Evolutionary conservation across 177 flowering plant species (phyloP).

Genomic region (Vitis hybrid): DNA sequence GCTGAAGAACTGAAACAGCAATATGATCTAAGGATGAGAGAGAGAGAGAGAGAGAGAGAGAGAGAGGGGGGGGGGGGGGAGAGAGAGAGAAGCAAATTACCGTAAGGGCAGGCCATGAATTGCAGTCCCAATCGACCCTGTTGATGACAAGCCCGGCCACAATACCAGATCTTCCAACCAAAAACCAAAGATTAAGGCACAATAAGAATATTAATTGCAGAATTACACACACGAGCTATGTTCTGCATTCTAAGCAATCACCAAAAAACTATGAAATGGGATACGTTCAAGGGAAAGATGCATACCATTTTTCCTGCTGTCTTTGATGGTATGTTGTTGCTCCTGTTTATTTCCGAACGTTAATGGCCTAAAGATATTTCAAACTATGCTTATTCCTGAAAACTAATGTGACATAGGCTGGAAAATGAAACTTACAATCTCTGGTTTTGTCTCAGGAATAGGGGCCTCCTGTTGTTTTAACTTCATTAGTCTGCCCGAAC

Average conservation of each 20-base stretch:
- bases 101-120: conserved; percentile 14
- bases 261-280: neutral
- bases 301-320: conserved; percentile 20
- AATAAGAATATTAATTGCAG: neutral
- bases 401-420: neutral
- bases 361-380: conserved; percentile 24
- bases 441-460: conserved; percentile 18
- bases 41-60: neutral
- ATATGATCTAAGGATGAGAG: neutral
- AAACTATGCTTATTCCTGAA: neutral
- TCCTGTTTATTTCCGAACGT: conserved; percentile 14
- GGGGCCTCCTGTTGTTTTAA: conserved; percentile 10
- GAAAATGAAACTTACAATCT: conserved; percentile 30
- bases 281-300: neutral
- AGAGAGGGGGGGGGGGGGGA: neutral
- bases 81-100: conserved; percentile 25
- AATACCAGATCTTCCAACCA: conserved; percentile 21
- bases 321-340: conserved; percentile 18
- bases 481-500: conserved; percentile 19
- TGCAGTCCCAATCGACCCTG: conserved; percentile 16
- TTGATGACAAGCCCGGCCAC: conserved; percentile 42
- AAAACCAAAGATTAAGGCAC: neutral
- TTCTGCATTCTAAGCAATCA: conserved; percentile 5
- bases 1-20: conserved; percentile 30
- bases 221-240: neutral